These are phyloP conservation scores for Hypoxylon sp. DNA, from an alignment of 2,329 filamentous ascomycete species.

Conservation along the genomic window DNA sequence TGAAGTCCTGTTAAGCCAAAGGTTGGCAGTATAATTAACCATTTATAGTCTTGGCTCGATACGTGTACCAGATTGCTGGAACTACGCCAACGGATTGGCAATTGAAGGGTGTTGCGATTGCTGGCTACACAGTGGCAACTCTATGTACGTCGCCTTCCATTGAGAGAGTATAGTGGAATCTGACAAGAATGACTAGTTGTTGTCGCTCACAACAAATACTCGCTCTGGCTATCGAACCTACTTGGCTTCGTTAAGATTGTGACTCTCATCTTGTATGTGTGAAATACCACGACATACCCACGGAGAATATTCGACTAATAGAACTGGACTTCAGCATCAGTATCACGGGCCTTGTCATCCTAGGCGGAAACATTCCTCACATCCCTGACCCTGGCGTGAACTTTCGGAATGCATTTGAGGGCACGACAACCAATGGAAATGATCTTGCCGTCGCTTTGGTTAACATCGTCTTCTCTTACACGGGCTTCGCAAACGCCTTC, in stretches of 20 bases:
- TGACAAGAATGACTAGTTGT: slow-evolving; percentile 52
- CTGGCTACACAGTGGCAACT: slow-evolving; percentile 72
- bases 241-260: slow-evolving; percentile 72
- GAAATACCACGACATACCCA: not conserved
- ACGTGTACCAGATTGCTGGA: slow-evolving; percentile 71
- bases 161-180: not conserved
- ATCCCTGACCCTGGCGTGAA: slow-evolving; percentile 67
- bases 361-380: slow-evolving; percentile 67
- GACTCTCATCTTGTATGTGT: slow-evolving; percentile 68
- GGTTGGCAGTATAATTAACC: not conserved
- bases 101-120: slow-evolving; percentile 75
- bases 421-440: slow-evolving; percentile 60
- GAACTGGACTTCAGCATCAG: slow-evolving; percentile 57
- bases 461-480: slow-evolving; percentile 71
- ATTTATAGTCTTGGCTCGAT: slow-evolving; percentile 69
- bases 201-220: slow-evolving; percentile 70
- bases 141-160: slow-evolving; percentile 60
- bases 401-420: slow-evolving; percentile 69
- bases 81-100: slow-evolving; percentile 71
- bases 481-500: slow-evolving; percentile 71
- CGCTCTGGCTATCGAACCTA: slow-evolving; percentile 68
- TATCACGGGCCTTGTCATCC: slow-evolving; percentile 73
- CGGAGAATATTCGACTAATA: slow-evolving; percentile 2
- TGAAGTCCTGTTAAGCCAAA: slow-evolving; percentile 30
- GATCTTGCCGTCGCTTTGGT: slow-evolving; percentile 71